These are phyloP conservation scores for Aphanocladium album DNA, from an alignment of 2,329 filamentous ascomycete genomes.

Conservation along the genomic window DNA sequence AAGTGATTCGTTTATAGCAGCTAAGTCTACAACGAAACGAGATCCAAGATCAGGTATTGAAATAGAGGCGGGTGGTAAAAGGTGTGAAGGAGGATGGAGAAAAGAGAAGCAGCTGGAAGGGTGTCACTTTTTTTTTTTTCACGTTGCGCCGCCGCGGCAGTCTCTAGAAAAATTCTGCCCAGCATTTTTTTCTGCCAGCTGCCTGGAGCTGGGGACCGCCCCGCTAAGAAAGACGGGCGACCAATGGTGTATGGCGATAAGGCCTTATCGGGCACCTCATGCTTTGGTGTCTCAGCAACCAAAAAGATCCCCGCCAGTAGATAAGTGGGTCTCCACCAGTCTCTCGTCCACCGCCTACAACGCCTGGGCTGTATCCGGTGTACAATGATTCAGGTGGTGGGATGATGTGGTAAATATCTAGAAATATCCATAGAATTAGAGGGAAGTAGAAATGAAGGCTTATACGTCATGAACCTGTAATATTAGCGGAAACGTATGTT, in stretches of 20 bases:
- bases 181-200: constrained; percentile 12
- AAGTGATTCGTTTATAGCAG: neutral
- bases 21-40: constrained; percentile 3
- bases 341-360: constrained; percentile 6
- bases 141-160: neutral
- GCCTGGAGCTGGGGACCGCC: neutral
- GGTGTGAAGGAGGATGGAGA: constrained; percentile 5
- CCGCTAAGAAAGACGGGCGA: neutral
- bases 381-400: too few species aligned
- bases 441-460: too few species aligned
- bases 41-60: neutral
- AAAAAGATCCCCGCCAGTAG: neutral
- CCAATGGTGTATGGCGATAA: constrained; percentile 11
- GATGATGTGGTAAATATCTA: too few species aligned
- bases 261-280: neutral
- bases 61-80: neutral
- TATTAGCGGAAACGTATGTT: neutral
- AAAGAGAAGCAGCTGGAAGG: constrained; percentile 3
- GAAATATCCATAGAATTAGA: neutral
- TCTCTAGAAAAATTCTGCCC: constrained; percentile 8
- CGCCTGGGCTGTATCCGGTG: too few species aligned
- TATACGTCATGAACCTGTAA: neutral
- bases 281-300: constrained; percentile 15
- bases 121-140: constrained; percentile 12
- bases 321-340: neutral